Evolutionary conservation across 2,329 filamentous ascomycete species (phyloP).

Genomic region (Ophiostoma pallidulum): DNA sequence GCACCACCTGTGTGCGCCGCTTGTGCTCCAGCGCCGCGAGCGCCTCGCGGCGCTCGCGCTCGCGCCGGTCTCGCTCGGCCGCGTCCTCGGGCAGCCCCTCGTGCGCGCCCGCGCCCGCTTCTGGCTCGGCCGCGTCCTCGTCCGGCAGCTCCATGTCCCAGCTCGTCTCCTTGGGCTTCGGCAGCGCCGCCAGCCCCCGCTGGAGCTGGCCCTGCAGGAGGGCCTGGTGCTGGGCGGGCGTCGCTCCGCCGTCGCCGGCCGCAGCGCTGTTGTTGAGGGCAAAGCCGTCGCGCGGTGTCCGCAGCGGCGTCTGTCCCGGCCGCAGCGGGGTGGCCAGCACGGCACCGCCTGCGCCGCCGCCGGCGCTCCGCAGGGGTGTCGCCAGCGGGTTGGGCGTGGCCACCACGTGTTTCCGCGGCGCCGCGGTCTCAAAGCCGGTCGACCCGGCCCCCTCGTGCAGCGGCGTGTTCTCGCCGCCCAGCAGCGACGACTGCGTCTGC

Average conservation of each 20-base stretch:
- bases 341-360: slow-evolving; percentile 41
- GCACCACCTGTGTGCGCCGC: slow-evolving; percentile 84
- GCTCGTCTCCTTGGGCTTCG: slow-evolving; percentile 85
- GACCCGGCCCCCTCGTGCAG: slow-evolving; percentile 72
- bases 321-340: slow-evolving; percentile 25
- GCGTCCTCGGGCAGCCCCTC: slow-evolving; percentile 49
- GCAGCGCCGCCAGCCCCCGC: slow-evolving; percentile 67
- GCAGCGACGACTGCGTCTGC: slow-evolving; percentile 83
- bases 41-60: slow-evolving; percentile 63
- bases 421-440: slow-evolving; percentile 78
- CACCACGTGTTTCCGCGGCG: slow-evolving; percentile 68
- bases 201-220: slow-evolving; percentile 60
- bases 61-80: slow-evolving; percentile 70
- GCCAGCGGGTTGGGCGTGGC: slow-evolving; percentile 95
- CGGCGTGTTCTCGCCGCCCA: slow-evolving; percentile 90
- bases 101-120: slow-evolving; percentile 28
- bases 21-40: slow-evolving; percentile 62
- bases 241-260: slow-evolving; percentile 25
- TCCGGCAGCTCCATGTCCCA: slow-evolving; percentile 92
- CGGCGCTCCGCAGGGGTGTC: slow-evolving; percentile 71
- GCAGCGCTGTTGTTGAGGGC: slow-evolving; percentile 64
- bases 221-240: slow-evolving; percentile 42
- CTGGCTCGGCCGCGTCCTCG: slow-evolving; percentile 63
- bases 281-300: slow-evolving; percentile 75
- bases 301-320: slow-evolving; percentile 58